Evolutionary conservation across 73 alveolate species (phyloP).

Genomic region (Paramecium sexaurelia): DNA sequence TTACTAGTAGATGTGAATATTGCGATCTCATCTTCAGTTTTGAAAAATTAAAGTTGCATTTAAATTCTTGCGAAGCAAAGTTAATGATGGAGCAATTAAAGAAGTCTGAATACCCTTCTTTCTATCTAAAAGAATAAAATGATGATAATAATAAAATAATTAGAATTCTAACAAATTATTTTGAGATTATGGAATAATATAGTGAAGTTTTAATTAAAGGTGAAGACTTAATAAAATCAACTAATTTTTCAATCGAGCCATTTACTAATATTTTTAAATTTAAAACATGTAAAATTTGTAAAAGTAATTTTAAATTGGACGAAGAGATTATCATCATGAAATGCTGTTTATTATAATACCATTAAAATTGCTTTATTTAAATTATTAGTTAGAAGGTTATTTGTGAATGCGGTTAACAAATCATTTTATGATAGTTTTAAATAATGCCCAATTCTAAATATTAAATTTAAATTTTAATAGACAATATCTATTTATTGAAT

Average conservation of each 20-base stretch:
- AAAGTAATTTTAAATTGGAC: neutral
- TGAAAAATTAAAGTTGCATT: neutral
- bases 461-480: too few species aligned
- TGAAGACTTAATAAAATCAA: neutral
- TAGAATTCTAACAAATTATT: neutral
- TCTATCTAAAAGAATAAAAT: neutral
- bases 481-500: neutral
- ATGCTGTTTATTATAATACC: neutral
- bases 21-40: neutral
- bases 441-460: neutral
- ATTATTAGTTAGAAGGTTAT: neutral
- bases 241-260: neutral
- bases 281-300: neutral
- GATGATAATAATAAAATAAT: neutral
- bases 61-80: neutral
- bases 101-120: neutral
- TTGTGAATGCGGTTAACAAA: neutral
- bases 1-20: neutral
- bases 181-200: neutral
- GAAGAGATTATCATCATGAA: neutral
- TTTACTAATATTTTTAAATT: neutral
- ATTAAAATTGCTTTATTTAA: neutral
- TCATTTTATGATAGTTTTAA: neutral
- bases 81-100: neutral
- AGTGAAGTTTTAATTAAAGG: neutral